phyloP scores from a whole-genome alignment of 768 basidiomycete species.

The Mrakia frigida region DNA sequence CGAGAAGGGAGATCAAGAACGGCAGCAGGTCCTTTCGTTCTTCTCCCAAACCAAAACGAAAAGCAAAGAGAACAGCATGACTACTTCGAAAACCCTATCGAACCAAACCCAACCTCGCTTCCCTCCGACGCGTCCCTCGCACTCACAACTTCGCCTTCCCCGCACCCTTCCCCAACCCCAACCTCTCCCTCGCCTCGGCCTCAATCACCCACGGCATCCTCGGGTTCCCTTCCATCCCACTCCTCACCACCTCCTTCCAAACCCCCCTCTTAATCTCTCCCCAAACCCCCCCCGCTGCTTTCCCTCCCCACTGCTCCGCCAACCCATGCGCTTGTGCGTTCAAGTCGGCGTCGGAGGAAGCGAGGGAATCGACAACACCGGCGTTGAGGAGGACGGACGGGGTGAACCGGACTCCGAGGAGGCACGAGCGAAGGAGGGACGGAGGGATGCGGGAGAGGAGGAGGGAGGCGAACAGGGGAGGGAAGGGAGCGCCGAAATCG shows the following conservation, averaged over 20 bases:
- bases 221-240: background rate
- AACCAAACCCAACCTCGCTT: too few species aligned
- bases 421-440: background rate
- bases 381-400: background rate
- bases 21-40: too few species aligned
- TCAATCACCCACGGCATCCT: constrained; percentile 5
- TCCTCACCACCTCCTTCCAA: background rate
- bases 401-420: constrained; percentile 13
- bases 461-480: constrained; percentile 55
- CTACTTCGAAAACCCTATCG: too few species aligned
- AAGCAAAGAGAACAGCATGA: too few species aligned
- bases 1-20: too few species aligned
- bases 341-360: constrained; percentile 18
- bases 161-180: background rate
- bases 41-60: too few species aligned
- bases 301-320: background rate
- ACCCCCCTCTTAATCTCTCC: constrained; percentile 18
- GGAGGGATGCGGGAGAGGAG: constrained; percentile 54
- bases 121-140: background rate
- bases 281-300: constrained; percentile 20
- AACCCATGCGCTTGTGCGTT: background rate
- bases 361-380: constrained; percentile 10
- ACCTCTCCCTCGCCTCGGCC: background rate
- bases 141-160: constrained; percentile 3
- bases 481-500: constrained; percentile 76